Percentiles rank a stretch among this genome's conserved stretches.
Conservation (phyloP, 1,284 basidiomycete species). For the Lentinus polychrous region DNA sequence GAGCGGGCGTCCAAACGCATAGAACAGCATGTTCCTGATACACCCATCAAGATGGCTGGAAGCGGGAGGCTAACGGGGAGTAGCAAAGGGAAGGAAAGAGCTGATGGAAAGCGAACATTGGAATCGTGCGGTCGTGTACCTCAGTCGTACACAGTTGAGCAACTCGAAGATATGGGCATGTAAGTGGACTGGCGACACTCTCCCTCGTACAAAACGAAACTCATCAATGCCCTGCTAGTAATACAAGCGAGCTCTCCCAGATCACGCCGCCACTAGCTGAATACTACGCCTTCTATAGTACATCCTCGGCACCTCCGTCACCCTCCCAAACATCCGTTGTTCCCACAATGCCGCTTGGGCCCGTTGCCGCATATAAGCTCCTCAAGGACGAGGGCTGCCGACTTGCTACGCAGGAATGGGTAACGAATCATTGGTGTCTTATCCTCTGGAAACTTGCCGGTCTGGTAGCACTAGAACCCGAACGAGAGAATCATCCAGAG, state of each 20-base stretch:
- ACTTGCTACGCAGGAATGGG: constrained; percentile 72
- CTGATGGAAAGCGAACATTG: constrained; percentile 37
- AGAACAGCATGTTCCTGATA: neutral
- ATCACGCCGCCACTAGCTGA: constrained; percentile 54
- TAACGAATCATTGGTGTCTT: constrained; percentile 85
- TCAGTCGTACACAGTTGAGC: constrained; percentile 40
- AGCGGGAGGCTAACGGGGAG: neutral
- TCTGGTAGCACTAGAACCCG: constrained; percentile 68
- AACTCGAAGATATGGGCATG: constrained; percentile 58
- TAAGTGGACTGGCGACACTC: too few species aligned
- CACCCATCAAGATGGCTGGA: neutral
- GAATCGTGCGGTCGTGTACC: constrained; percentile 49
- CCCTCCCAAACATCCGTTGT: constrained; percentile 6
- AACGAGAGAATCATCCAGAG: constrained; percentile 39
- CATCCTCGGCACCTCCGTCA: constrained; percentile 8
- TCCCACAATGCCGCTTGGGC: constrained; percentile 26
- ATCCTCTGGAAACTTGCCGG: constrained; percentile 95
- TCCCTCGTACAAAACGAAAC: neutral
- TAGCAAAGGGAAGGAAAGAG: constrained; percentile 24
- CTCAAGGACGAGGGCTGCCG: constrained; percentile 47
- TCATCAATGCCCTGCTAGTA: constrained; percentile 29
- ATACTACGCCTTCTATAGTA: constrained; percentile 58
- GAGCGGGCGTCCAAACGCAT: constrained; percentile 12
- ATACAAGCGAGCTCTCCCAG: constrained; percentile 46
- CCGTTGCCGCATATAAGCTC: constrained; percentile 44